Evolutionary conservation across 192 early-diverging fungal genomes (phyloP).

Genomic region (Gonapodya prolifera): DNA sequence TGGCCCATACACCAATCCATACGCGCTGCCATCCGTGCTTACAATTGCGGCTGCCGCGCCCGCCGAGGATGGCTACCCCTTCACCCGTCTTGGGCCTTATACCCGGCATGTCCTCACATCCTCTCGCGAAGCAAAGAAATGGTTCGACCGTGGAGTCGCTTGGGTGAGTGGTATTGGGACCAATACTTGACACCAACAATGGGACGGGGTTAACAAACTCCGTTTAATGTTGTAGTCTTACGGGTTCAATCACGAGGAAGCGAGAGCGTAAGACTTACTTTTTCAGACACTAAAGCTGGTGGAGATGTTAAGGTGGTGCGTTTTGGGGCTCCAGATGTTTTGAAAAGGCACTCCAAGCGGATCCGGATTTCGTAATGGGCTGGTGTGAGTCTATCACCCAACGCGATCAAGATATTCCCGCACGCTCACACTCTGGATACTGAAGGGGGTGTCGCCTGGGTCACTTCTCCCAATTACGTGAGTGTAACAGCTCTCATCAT

Average conservation of each 20-base stretch:
- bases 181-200: too few relatives aligned
- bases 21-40: not conserved
- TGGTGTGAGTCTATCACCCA: not conserved
- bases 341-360: not conserved
- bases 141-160: not conserved
- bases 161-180: not conserved
- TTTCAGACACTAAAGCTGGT: too few relatives aligned
- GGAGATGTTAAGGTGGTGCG: too few relatives aligned
- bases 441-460: not conserved
- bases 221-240: not conserved
- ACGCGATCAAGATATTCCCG: not conserved
- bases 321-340: not conserved
- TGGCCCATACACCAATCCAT: not conserved
- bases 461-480: not conserved
- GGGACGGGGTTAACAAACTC: not conserved
- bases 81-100: not conserved
- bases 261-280: not conserved
- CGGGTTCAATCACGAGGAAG: constrained; percentile 2
- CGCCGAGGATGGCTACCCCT: not conserved
- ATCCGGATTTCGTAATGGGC: not conserved
- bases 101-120: not conserved
- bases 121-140: not conserved
- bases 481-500: not conserved
- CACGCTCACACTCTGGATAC: not conserved
- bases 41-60: not conserved